Percentiles rank a stretch among this genome's conserved stretches.
Conservation (phyloP, 1,139 yeast species). For the Barnettozyma hawaiiensis region DNA sequence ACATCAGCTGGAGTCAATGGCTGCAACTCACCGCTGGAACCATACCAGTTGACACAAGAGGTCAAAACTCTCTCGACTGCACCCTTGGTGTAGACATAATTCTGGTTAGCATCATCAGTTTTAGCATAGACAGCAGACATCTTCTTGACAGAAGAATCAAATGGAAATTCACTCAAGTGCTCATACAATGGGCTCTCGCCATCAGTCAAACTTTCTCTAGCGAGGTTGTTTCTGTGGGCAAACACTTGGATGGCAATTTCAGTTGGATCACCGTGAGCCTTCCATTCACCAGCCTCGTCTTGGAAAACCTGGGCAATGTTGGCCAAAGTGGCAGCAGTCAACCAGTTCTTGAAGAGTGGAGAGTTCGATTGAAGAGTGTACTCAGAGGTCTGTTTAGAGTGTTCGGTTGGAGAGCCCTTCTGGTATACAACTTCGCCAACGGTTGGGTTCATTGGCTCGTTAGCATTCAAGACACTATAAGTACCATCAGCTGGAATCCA, state of each 20-base stretch:
- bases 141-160: constrained; percentile 71
- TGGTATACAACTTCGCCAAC: constrained; percentile 49
- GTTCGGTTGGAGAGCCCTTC: constrained; percentile 35
- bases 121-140: constrained; percentile 59
- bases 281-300: constrained; percentile 45
- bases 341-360: constrained; percentile 41
- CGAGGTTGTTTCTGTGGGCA: constrained; percentile 44
- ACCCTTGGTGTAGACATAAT: constrained; percentile 59
- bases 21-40: constrained; percentile 31
- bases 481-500: constrained; percentile 81
- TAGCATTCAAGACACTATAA: constrained; percentile 50
- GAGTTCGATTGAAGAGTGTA: constrained; percentile 24
- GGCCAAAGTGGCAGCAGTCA: constrained; percentile 61
- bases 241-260: constrained; percentile 80
- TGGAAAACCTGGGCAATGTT: constrained; percentile 60
- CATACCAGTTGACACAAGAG: constrained; percentile 52
- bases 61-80: constrained; percentile 69
- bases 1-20: constrained; percentile 41
- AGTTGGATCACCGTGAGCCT: constrained; percentile 83
- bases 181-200: constrained; percentile 29
- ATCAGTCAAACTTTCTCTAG: constrained; percentile 40
- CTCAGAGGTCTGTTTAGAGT: constrained; percentile 31
- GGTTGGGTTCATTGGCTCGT: constrained; percentile 71
- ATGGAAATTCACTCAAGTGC: constrained; percentile 66
- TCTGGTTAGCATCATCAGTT: constrained; percentile 28